phyloP scores from a whole-genome alignment of 768 basidiomycete species.

The Chalciporus sphaerocephalus region DNA sequence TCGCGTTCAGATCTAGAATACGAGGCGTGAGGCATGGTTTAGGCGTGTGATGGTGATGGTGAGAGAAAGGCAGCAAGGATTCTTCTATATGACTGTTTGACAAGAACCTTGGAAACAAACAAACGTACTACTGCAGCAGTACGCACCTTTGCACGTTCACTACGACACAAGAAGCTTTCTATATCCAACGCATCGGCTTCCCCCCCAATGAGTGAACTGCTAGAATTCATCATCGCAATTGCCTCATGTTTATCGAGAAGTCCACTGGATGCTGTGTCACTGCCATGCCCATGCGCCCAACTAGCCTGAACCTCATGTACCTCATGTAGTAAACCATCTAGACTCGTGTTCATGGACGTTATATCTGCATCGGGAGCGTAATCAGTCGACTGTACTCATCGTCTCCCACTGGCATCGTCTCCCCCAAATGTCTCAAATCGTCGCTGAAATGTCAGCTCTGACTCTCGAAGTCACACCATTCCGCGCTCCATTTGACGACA shows the following conservation, averaged over 20 bases:
- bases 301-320: slow-evolving; percentile 31
- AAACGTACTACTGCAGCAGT: slow-evolving; percentile 14
- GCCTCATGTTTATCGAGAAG: slow-evolving; percentile 25
- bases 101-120: slow-evolving; percentile 8
- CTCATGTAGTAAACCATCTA: slow-evolving; percentile 21
- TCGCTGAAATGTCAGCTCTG: slow-evolving; percentile 25
- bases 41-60: slow-evolving; percentile 16
- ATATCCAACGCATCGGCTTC: slow-evolving; percentile 3
- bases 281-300: slow-evolving; percentile 24
- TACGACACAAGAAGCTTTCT: slow-evolving; percentile 5
- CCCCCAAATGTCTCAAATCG: slow-evolving; percentile 27
- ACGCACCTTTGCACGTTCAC: neutral
- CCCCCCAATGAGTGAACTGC: neutral
- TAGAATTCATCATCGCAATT: slow-evolving; percentile 5
- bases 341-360: slow-evolving; percentile 15
- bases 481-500: slow-evolving; percentile 37
- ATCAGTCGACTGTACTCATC: slow-evolving; percentile 12
- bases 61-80: neutral
- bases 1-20: slow-evolving; percentile 6
- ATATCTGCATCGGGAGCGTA: slow-evolving; percentile 26
- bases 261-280: slow-evolving; percentile 9
- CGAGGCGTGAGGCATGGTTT: slow-evolving; percentile 16
- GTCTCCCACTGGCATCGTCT: slow-evolving; percentile 8
- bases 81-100: slow-evolving; percentile 1
- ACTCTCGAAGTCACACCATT: slow-evolving; percentile 25